A percentile compares a stretch with the other conserved stretches of the same genome.
phyloP scores from a whole-genome alignment of 805 yeast genomes.

The Teunomyces panamensis region DNA sequence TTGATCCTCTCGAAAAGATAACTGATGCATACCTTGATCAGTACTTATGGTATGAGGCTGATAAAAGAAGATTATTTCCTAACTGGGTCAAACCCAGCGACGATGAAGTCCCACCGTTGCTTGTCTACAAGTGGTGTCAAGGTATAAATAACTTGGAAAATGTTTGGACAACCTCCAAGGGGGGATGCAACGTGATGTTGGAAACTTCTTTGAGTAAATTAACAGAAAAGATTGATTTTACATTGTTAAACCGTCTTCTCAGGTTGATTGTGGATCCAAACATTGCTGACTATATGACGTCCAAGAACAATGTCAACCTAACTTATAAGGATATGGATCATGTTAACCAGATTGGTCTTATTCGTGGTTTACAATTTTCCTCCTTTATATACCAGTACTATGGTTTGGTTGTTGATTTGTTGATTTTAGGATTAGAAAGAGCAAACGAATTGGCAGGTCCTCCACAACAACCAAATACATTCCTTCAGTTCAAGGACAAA shows the following conservation, averaged over 20 bases:
- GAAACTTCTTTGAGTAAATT: slow-evolving; percentile 69
- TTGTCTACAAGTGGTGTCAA: slow-evolving; percentile 92
- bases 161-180: slow-evolving; percentile 76
- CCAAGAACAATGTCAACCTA: slow-evolving; percentile 80
- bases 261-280: slow-evolving; percentile 82
- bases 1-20: slow-evolving; percentile 91
- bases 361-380: slow-evolving; percentile 87
- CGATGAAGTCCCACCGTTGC: slow-evolving; percentile 85
- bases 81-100: slow-evolving; percentile 96
- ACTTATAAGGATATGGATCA: slow-evolving; percentile 95
- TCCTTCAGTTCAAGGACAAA: slow-evolving; percentile 62
- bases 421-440: slow-evolving; percentile 80
- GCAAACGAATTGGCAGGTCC: slow-evolving; percentile 88
- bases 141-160: slow-evolving; percentile 76
- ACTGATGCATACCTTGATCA: slow-evolving; percentile 96
- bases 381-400: slow-evolving; percentile 88
- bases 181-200: slow-evolving; percentile 80
- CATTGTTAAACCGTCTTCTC: slow-evolving; percentile 76
- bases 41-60: slow-evolving; percentile 94
- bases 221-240: slow-evolving; percentile 84
- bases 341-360: slow-evolving; percentile 80
- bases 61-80: slow-evolving; percentile 82
- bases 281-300: slow-evolving; percentile 90
- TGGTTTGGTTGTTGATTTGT: slow-evolving; percentile 78
- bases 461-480: slow-evolving; percentile 67